phyloP scores from a whole-genome alignment of 192 early-diverging fungal genomes.

The Podochytrium sp. region DNA sequence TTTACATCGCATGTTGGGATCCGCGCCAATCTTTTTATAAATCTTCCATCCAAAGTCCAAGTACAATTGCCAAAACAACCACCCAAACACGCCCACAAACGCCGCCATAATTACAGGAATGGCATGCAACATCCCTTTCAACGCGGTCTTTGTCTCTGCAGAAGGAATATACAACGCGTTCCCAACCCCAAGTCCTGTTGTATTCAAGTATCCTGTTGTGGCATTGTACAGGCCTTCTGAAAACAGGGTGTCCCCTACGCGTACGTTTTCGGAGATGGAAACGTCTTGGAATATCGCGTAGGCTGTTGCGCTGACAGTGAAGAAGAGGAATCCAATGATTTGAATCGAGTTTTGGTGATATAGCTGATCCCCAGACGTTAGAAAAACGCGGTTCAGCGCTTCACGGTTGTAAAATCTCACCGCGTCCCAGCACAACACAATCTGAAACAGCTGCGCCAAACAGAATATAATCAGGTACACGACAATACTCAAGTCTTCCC shows the following conservation, averaged over 20 bases:
- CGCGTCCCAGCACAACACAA: constrained; percentile 84
- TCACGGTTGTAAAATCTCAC: constrained; percentile 48
- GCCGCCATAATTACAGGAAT: constrained; percentile 61
- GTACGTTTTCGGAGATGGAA: constrained; percentile 38
- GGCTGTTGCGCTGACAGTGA: constrained; percentile 67
- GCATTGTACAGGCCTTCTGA: constrained; percentile 3
- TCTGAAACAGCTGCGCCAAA: constrained; percentile 81
- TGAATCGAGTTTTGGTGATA: constrained; percentile 93
- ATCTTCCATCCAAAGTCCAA: constrained; percentile 61
- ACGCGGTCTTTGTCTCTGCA: not conserved
- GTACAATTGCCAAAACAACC: constrained; percentile 47
- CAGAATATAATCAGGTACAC: constrained; percentile 91
- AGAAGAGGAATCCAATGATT: constrained; percentile 73
- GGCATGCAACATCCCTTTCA: constrained; percentile 46
- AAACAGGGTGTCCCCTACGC: not conserved
- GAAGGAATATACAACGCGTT: constrained; percentile 17
- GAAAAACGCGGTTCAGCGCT: not conserved
- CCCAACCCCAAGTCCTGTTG: not conserved
- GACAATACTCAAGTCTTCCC: constrained; percentile 61
- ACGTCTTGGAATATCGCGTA: constrained; percentile 74
- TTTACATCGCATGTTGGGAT: constrained; percentile 51
- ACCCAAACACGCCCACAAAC: constrained; percentile 48
- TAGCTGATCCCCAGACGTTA: constrained; percentile 49
- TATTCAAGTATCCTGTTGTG: not conserved
- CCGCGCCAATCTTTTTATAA: constrained; percentile 60